phyloP scores from a whole-genome alignment of 148 eudicot genomes.

The Amaranthus hypochondriacus region DNA sequence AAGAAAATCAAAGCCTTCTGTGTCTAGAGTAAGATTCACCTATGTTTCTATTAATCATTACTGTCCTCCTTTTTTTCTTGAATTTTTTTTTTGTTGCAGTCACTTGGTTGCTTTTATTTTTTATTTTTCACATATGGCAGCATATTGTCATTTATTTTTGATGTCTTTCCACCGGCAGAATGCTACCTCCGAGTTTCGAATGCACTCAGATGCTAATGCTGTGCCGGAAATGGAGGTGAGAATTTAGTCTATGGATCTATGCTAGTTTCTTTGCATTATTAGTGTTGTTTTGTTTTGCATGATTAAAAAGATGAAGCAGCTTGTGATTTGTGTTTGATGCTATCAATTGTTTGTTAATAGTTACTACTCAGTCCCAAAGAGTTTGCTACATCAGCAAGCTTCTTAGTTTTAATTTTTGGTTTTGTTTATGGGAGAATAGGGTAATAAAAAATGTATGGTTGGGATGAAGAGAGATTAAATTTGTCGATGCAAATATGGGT shows the following conservation, averaged over 20 bases:
- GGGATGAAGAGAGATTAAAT: no score
- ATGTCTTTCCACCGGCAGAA: slow-evolving; percentile 34
- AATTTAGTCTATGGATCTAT: neutral
- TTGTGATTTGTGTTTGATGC: neutral
- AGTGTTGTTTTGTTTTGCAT: no score
- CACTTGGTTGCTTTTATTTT: slow-evolving; percentile 5
- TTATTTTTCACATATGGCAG: slow-evolving; percentile 15
- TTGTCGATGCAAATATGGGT: no score
- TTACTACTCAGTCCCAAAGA: no score
- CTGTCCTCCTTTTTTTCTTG: neutral
- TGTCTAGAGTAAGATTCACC: slow-evolving; percentile 48
- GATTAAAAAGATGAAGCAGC: no score
- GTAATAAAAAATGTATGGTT: no score
- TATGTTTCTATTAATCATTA: slow-evolving; percentile 3
- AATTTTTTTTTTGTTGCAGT: neutral
- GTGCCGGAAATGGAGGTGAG: slow-evolving; percentile 60
- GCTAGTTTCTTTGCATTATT: neutral
- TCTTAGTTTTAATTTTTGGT: no score
- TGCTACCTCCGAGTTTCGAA: slow-evolving; percentile 40
- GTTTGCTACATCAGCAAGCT: no score
- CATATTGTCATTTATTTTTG: neutral
- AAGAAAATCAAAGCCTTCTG: slow-evolving; percentile 50
- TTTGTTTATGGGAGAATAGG: no score
- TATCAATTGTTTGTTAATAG: neutral
- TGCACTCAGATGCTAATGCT: slow-evolving; percentile 31